phyloP scores from a whole-genome alignment of 2,329 filamentous ascomycete species.

The Pseudogymnoascus sp. region DNA sequence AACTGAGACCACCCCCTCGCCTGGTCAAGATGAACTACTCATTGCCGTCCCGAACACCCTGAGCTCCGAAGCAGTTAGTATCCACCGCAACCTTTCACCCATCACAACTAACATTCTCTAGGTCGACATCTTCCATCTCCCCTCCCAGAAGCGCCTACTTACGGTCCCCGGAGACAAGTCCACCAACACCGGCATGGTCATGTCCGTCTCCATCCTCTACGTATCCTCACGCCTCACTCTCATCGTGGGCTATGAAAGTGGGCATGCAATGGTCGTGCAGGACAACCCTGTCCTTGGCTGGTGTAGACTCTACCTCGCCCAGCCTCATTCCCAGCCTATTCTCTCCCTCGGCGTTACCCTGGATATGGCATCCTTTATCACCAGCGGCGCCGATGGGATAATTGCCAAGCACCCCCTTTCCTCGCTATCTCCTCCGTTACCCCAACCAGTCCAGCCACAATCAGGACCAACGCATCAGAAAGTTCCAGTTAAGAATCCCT shows the following conservation, averaged over 20 bases:
- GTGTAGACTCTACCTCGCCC: conserved; percentile 55
- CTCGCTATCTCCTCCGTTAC: neutral
- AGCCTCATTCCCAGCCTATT: conserved; percentile 72
- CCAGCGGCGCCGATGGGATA: conserved; percentile 74
- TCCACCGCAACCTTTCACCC: neutral
- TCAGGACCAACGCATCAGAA: neutral
- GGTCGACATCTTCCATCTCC: conserved; percentile 80
- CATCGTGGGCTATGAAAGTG: conserved; percentile 79
- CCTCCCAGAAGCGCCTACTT: conserved; percentile 63
- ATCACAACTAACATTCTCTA: conserved; percentile 26
- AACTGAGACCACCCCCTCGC: neutral
- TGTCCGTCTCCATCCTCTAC: conserved; percentile 65
- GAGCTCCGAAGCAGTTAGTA: conserved; percentile 60
- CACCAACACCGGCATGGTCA: conserved; percentile 70
- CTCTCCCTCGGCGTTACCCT: conserved; percentile 60
- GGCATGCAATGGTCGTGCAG: conserved; percentile 61
- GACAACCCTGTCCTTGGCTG: conserved; percentile 34
- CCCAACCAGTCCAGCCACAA: neutral
- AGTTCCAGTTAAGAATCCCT: neutral
- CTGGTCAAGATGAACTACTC: conserved; percentile 43
- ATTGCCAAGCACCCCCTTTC: conserved; percentile 70
- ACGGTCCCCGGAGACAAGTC: conserved; percentile 42
- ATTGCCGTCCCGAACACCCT: conserved; percentile 77
- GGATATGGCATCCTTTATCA: conserved; percentile 54
- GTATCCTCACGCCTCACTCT: conserved; percentile 50